Conservation (phyloP, 2,329 filamentous ascomycete species). For the Beauveria rudraprayagi region DNA sequence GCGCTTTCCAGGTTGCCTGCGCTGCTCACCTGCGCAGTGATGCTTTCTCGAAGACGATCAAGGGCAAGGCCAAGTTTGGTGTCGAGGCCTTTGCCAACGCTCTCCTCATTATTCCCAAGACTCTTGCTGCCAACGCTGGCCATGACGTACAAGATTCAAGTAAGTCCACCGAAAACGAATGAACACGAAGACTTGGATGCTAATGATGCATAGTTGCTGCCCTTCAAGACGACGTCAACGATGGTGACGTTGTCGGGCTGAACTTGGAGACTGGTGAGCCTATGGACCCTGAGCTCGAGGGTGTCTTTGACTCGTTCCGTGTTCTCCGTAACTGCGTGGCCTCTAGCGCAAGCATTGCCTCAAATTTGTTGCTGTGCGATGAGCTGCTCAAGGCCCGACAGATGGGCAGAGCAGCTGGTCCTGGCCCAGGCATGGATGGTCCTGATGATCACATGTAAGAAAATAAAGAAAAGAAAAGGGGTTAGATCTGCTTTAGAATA, state of each 20-base stretch:
- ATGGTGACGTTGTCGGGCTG: constrained; percentile 80
- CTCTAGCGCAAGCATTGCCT: constrained; percentile 89
- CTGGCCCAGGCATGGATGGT: constrained; percentile 58
- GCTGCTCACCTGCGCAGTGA: constrained; percentile 82
- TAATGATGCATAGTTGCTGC: constrained; percentile 56
- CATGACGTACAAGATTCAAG: constrained; percentile 93
- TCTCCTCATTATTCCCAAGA: constrained; percentile 93
- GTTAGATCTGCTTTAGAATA: constrained; percentile 29
- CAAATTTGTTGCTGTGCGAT: constrained; percentile 89
- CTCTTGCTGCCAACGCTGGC: constrained; percentile 87
- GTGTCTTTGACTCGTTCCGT: constrained; percentile 93
- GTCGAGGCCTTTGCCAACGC: constrained; percentile 93
- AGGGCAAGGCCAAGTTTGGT: constrained; percentile 96
- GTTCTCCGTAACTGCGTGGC: constrained; percentile 90
- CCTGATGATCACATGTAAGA: constrained; percentile 43
- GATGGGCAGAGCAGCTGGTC: constrained; percentile 65
- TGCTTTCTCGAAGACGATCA: constrained; percentile 79
- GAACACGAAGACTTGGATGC: background rate
- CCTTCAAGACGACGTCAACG: constrained; percentile 75
- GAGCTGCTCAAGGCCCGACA: constrained; percentile 96
- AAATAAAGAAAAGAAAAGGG: constrained; percentile 21
- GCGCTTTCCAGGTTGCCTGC: constrained; percentile 92
- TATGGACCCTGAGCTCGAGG: constrained; percentile 90
- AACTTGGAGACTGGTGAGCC: constrained; percentile 81
- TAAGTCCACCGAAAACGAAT: constrained; percentile 40